phyloP scores from a whole-genome alignment of 371 early-diverging fungal genomes.

The Mortierella sp. region DNA sequence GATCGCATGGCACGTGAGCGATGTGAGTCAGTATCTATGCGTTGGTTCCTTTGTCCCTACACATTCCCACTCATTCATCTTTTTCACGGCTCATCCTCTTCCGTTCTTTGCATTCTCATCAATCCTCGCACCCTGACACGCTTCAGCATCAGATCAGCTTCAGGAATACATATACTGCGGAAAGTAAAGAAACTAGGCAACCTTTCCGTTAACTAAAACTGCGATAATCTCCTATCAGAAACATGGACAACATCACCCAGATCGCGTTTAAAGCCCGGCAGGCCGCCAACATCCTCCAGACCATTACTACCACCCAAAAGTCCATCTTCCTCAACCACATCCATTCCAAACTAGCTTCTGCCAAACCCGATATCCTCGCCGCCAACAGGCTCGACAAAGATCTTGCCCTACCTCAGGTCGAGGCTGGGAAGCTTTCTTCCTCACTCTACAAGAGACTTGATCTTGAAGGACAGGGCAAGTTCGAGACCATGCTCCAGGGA shows the following conservation, averaged over 20 bases:
- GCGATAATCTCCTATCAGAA: neutral
- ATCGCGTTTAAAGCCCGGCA: slow-evolving; percentile 80
- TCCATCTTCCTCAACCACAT: slow-evolving; percentile 82
- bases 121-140: too few species aligned
- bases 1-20: too few species aligned
- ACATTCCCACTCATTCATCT: too few species aligned
- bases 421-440: slow-evolving; percentile 76
- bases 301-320: slow-evolving; percentile 80
- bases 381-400: slow-evolving; percentile 88
- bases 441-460: slow-evolving; percentile 93
- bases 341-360: slow-evolving; percentile 73
- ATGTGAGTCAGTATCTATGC: too few species aligned
- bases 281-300: slow-evolving; percentile 86
- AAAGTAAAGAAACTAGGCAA: too few species aligned
- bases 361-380: slow-evolving; percentile 77
- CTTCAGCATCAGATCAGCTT: too few species aligned
- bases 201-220: neutral
- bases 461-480: slow-evolving; percentile 87
- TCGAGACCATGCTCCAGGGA: slow-evolving; percentile 86
- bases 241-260: slow-evolving; percentile 59
- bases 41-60: too few species aligned
- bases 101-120: too few species aligned
- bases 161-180: too few species aligned
- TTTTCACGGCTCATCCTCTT: too few species aligned
- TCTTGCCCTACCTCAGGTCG: slow-evolving; percentile 77